Evolutionary conservation across 208 protist species (phyloP), one percentile per base, ranked within the genome.

Genomic region (Leishmania guyanensis): DNA sequence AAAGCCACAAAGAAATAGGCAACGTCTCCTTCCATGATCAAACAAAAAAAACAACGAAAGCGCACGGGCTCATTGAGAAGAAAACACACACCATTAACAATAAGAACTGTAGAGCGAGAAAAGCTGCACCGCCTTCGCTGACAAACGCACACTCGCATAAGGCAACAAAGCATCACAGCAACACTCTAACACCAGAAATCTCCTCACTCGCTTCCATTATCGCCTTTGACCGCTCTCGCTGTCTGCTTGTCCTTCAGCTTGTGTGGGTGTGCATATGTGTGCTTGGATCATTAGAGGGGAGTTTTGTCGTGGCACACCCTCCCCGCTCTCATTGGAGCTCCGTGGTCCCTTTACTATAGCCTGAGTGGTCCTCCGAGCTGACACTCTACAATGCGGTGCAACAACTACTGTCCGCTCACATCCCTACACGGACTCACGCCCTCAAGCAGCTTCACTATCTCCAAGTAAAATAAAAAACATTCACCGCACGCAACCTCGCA

Each of bases 61-160:
- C 16, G 0, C 58, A 64, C 5, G 22, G 46, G 43, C 70, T n/a
- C 17, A 46, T 43, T 50, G 36, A 75, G 9, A 46, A 75, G 36
- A 9, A 56, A 75, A 46, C 43, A 46, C 43, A 46, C 43, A 43
- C 43, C 2, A 46, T 48, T n/a, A 48, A n/a, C 9, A 43, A 16
- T 33, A 33, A 71, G 66, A 71, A 71, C 36, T 33, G 20, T 71
- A 71, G 16, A 71, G 46, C 46, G 66, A 71, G 46, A 22, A n/a
- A 71, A 48, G 36, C 1, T 17, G 20, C 66, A 48, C 36, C 20
- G 17, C 46, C 46, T 26, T 48, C 17, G 46, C 26, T n/a, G 3
- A 71, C 36, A 33, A 82, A 72, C 54, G 17, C 54, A 77, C 68
- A 29, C 75, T 70, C 75, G 22, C n/a, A 58, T 16, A 33, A 70